These are phyloP conservation scores for Arachis monticola DNA, from an alignment of 331 rosid genomes.

Conservation along the genomic window DNA sequence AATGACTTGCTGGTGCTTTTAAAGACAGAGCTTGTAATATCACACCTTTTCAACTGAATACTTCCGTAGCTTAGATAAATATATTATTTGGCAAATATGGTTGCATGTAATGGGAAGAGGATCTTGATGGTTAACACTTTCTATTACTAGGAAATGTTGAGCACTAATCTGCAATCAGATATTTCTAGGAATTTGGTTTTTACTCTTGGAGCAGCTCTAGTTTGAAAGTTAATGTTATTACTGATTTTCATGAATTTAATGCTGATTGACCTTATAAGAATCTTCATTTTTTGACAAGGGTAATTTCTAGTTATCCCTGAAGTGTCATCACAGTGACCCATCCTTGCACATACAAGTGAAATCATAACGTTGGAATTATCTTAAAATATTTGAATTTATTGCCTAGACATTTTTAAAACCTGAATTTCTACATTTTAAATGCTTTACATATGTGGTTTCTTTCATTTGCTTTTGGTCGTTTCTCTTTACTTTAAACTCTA, in stretches of 20 bases:
- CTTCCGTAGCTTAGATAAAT: conserved; percentile 28
- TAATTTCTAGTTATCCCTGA: conserved; percentile 10
- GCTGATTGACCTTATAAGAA: conserved; percentile 3
- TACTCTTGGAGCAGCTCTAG: conserved; percentile 7
- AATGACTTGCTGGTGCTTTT: conserved; percentile 20
- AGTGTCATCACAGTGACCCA: conserved; percentile 10
- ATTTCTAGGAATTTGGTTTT: conserved; percentile 6
- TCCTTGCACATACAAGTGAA: conserved; percentile 22
- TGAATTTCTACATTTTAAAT: conserved; percentile 15
- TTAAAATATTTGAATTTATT: conserved; percentile 1
- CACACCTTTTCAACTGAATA: conserved; percentile 9
- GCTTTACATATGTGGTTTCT: not conserved
- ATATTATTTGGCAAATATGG: conserved; percentile 10
- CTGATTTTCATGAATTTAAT: not conserved
- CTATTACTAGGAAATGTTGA: conserved; percentile 30
- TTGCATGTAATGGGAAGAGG: conserved; percentile 13
- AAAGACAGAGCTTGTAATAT: conserved; percentile 21
- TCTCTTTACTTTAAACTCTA: conserved; percentile 8
- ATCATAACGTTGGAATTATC: conserved; percentile 25
- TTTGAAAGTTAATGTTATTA: conserved; percentile 19
- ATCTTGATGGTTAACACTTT: conserved; percentile 15
- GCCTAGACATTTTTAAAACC: not conserved
- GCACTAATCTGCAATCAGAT: conserved; percentile 23
- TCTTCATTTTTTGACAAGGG: conserved; percentile 18
- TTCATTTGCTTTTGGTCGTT: conserved; percentile 3